Evolutionary conservation across 2,329 filamentous ascomycete species (phyloP), one percentile per base, ranked within the genome.

Genomic region (Fusarium pseudocircinatum): DNA sequence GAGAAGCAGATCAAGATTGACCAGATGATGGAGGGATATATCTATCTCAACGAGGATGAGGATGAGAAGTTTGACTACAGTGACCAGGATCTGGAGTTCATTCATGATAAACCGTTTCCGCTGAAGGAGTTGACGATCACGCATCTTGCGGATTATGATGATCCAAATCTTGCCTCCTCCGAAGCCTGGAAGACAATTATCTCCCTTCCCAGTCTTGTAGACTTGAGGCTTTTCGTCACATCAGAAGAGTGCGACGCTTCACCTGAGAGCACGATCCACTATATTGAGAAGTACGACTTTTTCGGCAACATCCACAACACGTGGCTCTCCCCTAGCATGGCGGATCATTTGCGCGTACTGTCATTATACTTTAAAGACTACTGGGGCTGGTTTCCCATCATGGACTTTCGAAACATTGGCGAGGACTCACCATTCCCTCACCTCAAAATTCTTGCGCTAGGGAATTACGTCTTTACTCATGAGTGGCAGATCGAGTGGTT

Each of bases 401-500:
- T 83, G 44, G 80, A 85, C 36, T 79, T 85, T 18, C 73, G 75
- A 2, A 37, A 28, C 26, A 63, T 70, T 2, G 49, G 60, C 63
- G 24, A 34, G 0, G 53, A 46, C 2, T 18, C 36, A 0, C 69
- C 69, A 2, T 83, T 87, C 36, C 83, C 84, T 1, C 75, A 79
- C 1, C 81, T 87, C 9, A 79, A 80, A 37, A 78, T 81, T 0
- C 78, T 87, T 1, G 77, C 80, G 0, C 70, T 88, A 0, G 83
- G 84, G 1, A 82, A 82, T 4, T 84, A 82, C 26, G 78, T 81
- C 7, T 85, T 88, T 53, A 79, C 80, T 9, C 80, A 86, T 39
- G 81, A 86, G 26, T 83, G 81, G 79, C 85, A 87, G 60, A 73
- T 86, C 1, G 82, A 84, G 15, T 87, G 85, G 85, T 81, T 88